A percentile compares a stretch with the other conserved stretches of the same genome.
Conservation (phyloP, 2,329 filamentous ascomycete genomes). For the Penicillium psychrosexuale region DNA sequence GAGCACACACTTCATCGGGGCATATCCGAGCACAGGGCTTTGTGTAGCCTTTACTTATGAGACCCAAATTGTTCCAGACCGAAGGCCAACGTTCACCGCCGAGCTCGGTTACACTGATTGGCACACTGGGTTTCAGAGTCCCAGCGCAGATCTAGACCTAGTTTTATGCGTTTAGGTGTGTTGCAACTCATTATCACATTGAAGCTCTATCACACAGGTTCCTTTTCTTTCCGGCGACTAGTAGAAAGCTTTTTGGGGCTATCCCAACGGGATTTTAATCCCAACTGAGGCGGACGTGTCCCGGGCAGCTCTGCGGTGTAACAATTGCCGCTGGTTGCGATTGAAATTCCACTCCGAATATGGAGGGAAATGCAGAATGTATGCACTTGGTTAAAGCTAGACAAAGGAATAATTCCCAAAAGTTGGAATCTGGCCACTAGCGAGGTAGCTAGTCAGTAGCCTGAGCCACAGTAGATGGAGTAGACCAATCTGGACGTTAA, state of each 20-base stretch:
- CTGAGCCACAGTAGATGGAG: neutral
- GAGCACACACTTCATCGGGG: neutral
- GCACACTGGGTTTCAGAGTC: neutral
- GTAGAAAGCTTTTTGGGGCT: neutral
- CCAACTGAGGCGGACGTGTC: constrained; percentile 1
- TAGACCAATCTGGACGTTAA: neutral
- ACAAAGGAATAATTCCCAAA: neutral
- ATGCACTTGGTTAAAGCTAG: neutral
- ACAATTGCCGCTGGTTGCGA: constrained; percentile 7
- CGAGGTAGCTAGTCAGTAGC: neutral
- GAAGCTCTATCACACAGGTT: neutral
- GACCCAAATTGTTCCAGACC: neutral
- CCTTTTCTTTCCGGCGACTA: too few species aligned
- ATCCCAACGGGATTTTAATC: constrained; percentile 13
- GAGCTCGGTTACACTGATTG: neutral
- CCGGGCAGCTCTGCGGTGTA: constrained; percentile 14
- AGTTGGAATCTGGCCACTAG: neutral
- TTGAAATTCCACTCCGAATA: constrained; percentile 5
- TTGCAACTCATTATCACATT: neutral
- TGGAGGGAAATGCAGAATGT: neutral
- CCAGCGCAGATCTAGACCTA: neutral
- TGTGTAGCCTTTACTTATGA: neutral
- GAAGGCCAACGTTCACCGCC: neutral
- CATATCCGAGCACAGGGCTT: neutral
- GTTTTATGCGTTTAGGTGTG: neutral